These are phyloP conservation scores for Elsinoe necatrix DNA, from an alignment of 2,329 filamentous ascomycete species.

Conservation along the genomic window DNA sequence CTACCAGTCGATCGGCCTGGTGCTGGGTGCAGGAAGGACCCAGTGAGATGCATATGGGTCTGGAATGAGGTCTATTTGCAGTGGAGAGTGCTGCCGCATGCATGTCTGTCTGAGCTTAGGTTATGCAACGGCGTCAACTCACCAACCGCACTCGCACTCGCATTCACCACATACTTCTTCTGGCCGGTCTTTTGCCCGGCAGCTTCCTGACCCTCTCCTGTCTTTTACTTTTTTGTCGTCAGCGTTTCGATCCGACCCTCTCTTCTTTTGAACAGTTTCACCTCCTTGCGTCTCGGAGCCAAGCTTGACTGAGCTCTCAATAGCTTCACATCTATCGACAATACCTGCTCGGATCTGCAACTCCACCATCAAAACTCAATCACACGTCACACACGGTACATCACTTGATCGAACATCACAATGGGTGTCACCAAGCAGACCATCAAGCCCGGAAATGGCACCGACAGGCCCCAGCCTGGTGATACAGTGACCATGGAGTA, in stretches of 20 bases:
- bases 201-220: background rate
- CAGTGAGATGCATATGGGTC: conserved; percentile 2
- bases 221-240: conserved; percentile 10
- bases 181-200: background rate
- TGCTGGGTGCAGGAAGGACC: background rate
- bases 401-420: conserved; percentile 13
- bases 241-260: conserved; percentile 9
- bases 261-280: background rate
- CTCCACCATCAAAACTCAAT: background rate
- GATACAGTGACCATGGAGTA: conserved; percentile 83
- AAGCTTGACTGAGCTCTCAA: background rate
- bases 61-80: background rate
- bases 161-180: background rate
- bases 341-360: background rate
- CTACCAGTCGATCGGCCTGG: background rate
- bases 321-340: background rate
- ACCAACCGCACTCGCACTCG: conserved; percentile 3
- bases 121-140: background rate
- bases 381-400: conserved; percentile 1
- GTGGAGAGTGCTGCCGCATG: background rate
- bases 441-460: conserved; percentile 52
- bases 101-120: background rate
- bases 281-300: conserved; percentile 2
- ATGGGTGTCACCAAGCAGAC: conserved; percentile 61
- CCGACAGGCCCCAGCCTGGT: conserved; percentile 52